Percentiles rank a stretch among this genome's conserved stretches.
These are phyloP conservation scores for Curvularia sp. DNA, from an alignment of 2,329 filamentous ascomycete genomes.

Conservation along the genomic window DNA sequence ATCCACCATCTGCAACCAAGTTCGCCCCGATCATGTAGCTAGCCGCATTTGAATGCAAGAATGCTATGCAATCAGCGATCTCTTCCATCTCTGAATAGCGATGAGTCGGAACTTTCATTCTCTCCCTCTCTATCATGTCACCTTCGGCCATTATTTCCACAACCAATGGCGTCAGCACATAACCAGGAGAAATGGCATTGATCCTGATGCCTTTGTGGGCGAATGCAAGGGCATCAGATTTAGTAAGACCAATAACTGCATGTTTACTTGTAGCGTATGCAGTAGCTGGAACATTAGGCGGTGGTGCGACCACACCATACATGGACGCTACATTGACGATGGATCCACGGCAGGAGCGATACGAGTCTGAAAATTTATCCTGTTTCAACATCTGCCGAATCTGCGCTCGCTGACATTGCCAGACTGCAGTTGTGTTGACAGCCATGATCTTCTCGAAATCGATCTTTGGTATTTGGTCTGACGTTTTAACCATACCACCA, in stretches of 20 bases:
- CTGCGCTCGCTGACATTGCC: constrained; percentile 63
- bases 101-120: constrained; percentile 53
- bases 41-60: constrained; percentile 74
- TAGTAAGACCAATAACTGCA: constrained; percentile 62
- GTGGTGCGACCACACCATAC: constrained; percentile 56
- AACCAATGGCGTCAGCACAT: constrained; percentile 54
- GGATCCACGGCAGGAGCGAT: constrained; percentile 54
- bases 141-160: constrained; percentile 30
- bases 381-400: constrained; percentile 61
- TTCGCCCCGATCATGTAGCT: constrained; percentile 76
- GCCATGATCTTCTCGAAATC: constrained; percentile 61
- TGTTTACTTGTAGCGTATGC: constrained; percentile 63
- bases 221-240: constrained; percentile 62
- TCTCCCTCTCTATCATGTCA: constrained; percentile 48
- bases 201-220: constrained; percentile 61
- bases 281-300: constrained; percentile 48
- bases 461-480: constrained; percentile 55
- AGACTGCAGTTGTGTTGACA: constrained; percentile 64
- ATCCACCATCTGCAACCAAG: constrained; percentile 66
- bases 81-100: constrained; percentile 65
- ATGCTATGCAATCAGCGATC: constrained; percentile 73
- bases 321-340: constrained; percentile 65
- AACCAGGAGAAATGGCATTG: constrained; percentile 66
- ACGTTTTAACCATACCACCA: constrained; percentile 51
- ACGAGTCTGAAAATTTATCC: constrained; percentile 44